A percentile compares a stretch with the other conserved stretches of the same genome.
Conservation (phyloP, 2,329 filamentous ascomycete species). For the Metarhizium humberi region DNA sequence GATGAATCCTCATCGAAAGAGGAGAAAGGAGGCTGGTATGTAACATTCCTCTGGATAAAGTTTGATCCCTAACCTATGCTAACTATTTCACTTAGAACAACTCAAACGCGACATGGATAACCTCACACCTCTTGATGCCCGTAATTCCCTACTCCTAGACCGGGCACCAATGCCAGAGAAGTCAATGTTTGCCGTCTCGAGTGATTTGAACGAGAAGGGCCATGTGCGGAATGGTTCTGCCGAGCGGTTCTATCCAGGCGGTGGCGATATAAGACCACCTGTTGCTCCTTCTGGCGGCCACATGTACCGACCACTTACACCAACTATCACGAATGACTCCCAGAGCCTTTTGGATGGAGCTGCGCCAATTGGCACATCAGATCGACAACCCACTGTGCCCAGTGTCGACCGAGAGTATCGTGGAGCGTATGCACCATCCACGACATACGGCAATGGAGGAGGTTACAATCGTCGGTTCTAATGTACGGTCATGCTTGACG, state of each 20-base stretch:
- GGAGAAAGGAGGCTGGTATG: slow-evolving; percentile 84
- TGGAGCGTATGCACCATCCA: slow-evolving; percentile 9
- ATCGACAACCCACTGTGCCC: slow-evolving; percentile 8
- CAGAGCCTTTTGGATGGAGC: slow-evolving; percentile 30
- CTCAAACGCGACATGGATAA: slow-evolving; percentile 66
- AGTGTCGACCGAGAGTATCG: slow-evolving; percentile 4
- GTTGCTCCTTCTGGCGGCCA: slow-evolving; percentile 17
- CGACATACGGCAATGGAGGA: slow-evolving; percentile 11
- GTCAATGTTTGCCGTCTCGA: slow-evolving; percentile 34
- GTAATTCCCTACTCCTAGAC: slow-evolving; percentile 75
- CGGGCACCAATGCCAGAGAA: slow-evolving; percentile 26
- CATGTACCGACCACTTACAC: slow-evolving; percentile 29
- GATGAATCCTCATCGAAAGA: slow-evolving; percentile 82
- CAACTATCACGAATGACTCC: slow-evolving; percentile 21
- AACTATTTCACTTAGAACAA: slow-evolving; percentile 44
- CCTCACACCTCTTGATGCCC: slow-evolving; percentile 77
- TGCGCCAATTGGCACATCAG: slow-evolving; percentile 26
- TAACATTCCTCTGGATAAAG: slow-evolving; percentile 5
- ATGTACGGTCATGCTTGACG: background rate
- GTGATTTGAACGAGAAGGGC: slow-evolving; percentile 26
- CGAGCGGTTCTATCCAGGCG: slow-evolving; percentile 21
- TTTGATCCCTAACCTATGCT: background rate
- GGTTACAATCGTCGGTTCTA: slow-evolving; percentile 7
- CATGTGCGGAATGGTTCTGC: slow-evolving; percentile 19
- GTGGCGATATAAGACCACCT: slow-evolving; percentile 13